Conservation (phyloP, 225 moss, liverwort and hornwort species). For the Bryoerythrophyllum caledonicum region DNA sequence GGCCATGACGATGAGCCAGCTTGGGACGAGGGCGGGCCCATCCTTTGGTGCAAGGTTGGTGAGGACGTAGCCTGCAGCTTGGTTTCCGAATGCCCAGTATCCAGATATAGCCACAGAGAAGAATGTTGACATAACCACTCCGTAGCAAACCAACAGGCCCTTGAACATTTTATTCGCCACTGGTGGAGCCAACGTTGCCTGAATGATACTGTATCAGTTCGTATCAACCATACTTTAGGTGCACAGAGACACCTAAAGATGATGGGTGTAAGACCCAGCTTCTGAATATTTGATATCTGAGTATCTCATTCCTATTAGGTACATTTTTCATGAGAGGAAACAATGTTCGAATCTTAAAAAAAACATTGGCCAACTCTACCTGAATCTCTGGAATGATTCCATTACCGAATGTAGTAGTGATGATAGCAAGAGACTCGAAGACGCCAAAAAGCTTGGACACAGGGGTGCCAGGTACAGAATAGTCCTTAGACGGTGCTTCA, state of each 20-base stretch:
- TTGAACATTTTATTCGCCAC: conserved; percentile 56
- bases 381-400: conserved; percentile 64
- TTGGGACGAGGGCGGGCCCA: conserved; percentile 48
- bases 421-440: conserved; percentile 56
- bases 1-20: conserved; percentile 52
- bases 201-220: background rate
- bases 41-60: conserved; percentile 47
- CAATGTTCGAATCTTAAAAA: too few species aligned
- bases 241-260: background rate
- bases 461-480: conserved; percentile 35
- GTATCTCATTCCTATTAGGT: background rate
- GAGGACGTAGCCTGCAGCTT: conserved; percentile 47
- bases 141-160: conserved; percentile 52
- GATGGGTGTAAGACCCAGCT: background rate
- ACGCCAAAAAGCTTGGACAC: conserved; percentile 47
- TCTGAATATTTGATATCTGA: background rate
- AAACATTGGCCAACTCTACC: conserved; percentile 21
- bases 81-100: conserved; percentile 70
- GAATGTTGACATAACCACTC: conserved; percentile 51
- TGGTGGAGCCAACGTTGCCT: conserved; percentile 56
- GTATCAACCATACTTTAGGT: background rate
- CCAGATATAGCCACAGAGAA: conserved; percentile 55
- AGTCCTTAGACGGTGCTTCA: conserved; percentile 51
- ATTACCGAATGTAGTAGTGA: conserved; percentile 53
- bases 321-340: background rate